These are phyloP conservation scores for Voacanga thouarsii DNA, from an alignment of 257 asterid genomes.

Conservation along the genomic window DNA sequence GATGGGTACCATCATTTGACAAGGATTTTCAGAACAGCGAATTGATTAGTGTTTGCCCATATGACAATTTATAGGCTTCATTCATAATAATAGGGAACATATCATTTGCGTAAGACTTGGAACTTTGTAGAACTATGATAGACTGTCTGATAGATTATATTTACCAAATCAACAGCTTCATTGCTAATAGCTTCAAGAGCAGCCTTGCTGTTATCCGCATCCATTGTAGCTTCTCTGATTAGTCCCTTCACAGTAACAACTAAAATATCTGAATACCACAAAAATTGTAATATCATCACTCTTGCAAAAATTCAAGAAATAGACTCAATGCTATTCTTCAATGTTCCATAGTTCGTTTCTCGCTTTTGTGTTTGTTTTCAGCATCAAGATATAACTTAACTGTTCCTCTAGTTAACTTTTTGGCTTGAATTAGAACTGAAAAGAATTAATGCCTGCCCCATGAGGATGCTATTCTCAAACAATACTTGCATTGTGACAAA, in stretches of 20 bases:
- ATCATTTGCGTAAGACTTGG: neutral
- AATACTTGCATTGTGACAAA: neutral
- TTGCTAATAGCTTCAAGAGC: slow-evolving; percentile 48
- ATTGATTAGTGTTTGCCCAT: neutral
- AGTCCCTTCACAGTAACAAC: neutral
- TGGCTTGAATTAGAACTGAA: neutral
- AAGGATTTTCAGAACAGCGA: neutral
- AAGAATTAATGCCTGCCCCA: neutral
- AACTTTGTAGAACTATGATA: neutral
- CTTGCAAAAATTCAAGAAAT: neutral
- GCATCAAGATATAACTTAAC: neutral
- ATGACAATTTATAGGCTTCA: neutral
- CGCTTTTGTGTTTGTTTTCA: neutral
- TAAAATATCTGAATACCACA: neutral
- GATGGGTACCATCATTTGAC: neutral
- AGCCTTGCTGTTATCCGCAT: neutral
- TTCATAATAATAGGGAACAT: neutral
- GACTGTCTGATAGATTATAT: neutral
- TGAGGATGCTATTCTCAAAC: neutral
- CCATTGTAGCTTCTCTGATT: neutral
- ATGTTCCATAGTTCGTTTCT: neutral
- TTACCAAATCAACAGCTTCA: slow-evolving; percentile 71
- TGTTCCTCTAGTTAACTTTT: neutral
- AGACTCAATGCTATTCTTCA: neutral
- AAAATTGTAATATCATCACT: neutral